Evolutionary conservation across 23 red algal species (phyloP), one percentile per base, ranked within the genome.

Genomic region (Gracilariopsis chorda): DNA sequence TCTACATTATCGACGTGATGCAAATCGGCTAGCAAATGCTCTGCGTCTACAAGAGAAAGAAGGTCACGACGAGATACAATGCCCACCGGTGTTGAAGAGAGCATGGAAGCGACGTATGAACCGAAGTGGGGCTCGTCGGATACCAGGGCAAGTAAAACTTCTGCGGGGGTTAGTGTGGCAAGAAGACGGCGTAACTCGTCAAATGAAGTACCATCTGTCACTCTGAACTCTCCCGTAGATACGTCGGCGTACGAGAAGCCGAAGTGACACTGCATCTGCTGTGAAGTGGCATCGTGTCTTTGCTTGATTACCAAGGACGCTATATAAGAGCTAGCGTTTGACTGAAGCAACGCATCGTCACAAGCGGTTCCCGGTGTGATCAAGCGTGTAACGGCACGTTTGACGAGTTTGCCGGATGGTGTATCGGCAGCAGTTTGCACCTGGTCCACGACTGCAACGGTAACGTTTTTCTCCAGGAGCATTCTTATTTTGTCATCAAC

Each of bases 361-460:
- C 48, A 47, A 33, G 70, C 85, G 47, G 93, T 98, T 52, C 88
- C 96, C 19, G 93, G 93, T 4, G 96, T 95, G 33, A 95, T 84
- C 24, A 95, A 49, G 3, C 93, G 82, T 23, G 93, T 95, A 21
- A 98, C 83, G 14, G 92, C 86, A n/a, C 96, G 86, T 45, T 91
- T 83, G 9, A 97, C 80, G 32, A 97, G 90, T 20, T 72, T 72
- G 0, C 94, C 94, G 10, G 78, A 64, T 53, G 73, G 49, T 7
- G 74, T 76, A 23, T 82, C 78, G 2, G 73, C 62, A 14, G 88
- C 82, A 20, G 30, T 40, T 58, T 94, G 83, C 4, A 93, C 81
- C 52, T 97, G 95, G 51, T 97, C 95, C 3, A 90, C 91, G n/a
- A 97, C 95, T 55, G 90, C 95, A 19, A 97, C 95, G 34, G 86